phyloP scores from a whole-genome alignment of 208 protist species.

The Zelonia costaricensis region DNA sequence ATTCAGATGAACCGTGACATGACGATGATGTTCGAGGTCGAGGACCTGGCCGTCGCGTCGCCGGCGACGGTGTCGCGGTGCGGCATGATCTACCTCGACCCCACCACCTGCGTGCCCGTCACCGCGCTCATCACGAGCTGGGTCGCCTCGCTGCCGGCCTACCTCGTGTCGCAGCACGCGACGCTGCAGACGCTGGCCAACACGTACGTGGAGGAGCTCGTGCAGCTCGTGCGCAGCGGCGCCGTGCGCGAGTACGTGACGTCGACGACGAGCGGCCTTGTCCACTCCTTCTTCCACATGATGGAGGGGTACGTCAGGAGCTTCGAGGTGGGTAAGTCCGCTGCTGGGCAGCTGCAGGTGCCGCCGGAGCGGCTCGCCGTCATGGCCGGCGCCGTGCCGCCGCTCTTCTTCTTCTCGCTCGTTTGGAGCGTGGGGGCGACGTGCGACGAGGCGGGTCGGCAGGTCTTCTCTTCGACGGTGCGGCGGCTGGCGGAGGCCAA shows the following conservation, averaged over 20 bases:
- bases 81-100: slow-evolving; percentile 99
- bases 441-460: slow-evolving; percentile 87
- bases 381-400: slow-evolving; percentile 52
- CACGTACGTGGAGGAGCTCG: slow-evolving; percentile 74
- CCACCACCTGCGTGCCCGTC: slow-evolving; percentile 85
- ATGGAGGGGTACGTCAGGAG: slow-evolving; percentile 90
- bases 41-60: slow-evolving; percentile 96
- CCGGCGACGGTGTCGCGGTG: slow-evolving; percentile 98
- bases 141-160: slow-evolving; percentile 66
- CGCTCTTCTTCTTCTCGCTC: slow-evolving; percentile 96
- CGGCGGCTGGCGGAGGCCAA: slow-evolving; percentile 50
- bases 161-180: slow-evolving; percentile 80
- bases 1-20: slow-evolving; percentile 95
- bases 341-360: slow-evolving; percentile 16
- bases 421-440: slow-evolving; percentile 97
- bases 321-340: slow-evolving; percentile 44
- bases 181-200: slow-evolving; percentile 61
- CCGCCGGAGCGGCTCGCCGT: slow-evolving; percentile 49
- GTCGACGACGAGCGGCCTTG: slow-evolving; percentile 94
- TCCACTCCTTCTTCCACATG: slow-evolving; percentile 93
- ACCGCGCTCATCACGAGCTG: slow-evolving; percentile 83
- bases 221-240: slow-evolving; percentile 83
- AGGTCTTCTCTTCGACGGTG: slow-evolving; percentile 91
- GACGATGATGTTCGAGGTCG: slow-evolving; percentile 98
- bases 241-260: slow-evolving; percentile 91